phyloP scores from a whole-genome alignment of 352 stramenopile genomes.

The Pythium angustatum region DNA sequence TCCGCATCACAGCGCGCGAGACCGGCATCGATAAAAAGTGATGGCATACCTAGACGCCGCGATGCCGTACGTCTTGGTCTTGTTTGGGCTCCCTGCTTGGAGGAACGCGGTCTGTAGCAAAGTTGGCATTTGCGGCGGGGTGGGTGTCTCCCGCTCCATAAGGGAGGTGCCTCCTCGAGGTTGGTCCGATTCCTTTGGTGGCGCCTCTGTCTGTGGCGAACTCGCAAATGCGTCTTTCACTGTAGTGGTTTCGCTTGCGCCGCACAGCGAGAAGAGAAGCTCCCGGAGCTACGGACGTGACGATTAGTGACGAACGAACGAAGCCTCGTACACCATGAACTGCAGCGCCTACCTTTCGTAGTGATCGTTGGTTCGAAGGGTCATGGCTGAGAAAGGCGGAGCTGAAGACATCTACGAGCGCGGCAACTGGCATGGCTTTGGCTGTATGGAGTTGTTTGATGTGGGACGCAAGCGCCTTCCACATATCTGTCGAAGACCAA shows the following conservation, averaged over 20 bases:
- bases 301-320: too few species aligned
- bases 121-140: slow-evolving; percentile 33
- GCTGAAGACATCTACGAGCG: slow-evolving; percentile 51
- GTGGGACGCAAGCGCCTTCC: slow-evolving; percentile 59
- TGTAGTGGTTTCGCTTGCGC: slow-evolving; percentile 28
- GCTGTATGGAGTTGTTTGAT: slow-evolving; percentile 56
- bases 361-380: slow-evolving; percentile 53
- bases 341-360: slow-evolving; percentile 55
- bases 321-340: too few species aligned
- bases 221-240: slow-evolving; percentile 5
- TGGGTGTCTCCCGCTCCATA: slow-evolving; percentile 1
- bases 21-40: too few species aligned
- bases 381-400: slow-evolving; percentile 60
- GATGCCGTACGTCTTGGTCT: slow-evolving; percentile 56
- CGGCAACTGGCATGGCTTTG: slow-evolving; percentile 39
- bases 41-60: slow-evolving; percentile 50
- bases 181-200: background rate
- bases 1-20: too few species aligned
- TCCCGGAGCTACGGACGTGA: slow-evolving; percentile 83
- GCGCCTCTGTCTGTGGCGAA: slow-evolving; percentile 4
- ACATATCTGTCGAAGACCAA: slow-evolving; percentile 45
- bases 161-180: background rate
- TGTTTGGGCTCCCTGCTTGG: slow-evolving; percentile 53
- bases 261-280: slow-evolving; percentile 51
- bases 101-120: slow-evolving; percentile 68